phyloP scores from a whole-genome alignment of 2,329 filamentous ascomycete species.

The Colletotrichum echinochloae region DNA sequence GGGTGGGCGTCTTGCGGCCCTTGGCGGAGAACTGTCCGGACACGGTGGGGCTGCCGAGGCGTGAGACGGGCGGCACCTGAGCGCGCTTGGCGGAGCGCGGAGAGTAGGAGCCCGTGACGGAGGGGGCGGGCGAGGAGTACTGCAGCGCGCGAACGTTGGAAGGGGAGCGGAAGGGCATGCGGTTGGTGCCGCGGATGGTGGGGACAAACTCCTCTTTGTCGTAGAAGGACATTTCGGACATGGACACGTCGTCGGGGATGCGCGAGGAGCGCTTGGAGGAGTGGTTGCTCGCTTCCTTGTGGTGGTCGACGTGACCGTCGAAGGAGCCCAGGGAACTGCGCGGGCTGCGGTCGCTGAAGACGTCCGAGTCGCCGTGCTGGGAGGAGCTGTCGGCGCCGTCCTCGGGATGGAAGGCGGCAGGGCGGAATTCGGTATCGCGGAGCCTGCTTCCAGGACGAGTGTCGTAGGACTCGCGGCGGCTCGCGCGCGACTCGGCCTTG shows the following conservation, averaged over 20 bases:
- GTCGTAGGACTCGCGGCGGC: constrained; percentile 29
- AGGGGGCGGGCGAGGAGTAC: constrained; percentile 75
- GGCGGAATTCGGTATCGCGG: constrained; percentile 19
- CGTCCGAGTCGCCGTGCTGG: constrained; percentile 66
- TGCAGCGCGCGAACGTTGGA: constrained; percentile 78
- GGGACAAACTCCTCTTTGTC: constrained; percentile 62
- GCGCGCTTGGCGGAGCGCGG: constrained; percentile 65
- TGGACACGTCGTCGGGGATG: constrained; percentile 65
- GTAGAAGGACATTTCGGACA: constrained; percentile 52
- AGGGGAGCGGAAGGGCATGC: constrained; percentile 76
- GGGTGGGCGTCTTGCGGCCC: constrained; percentile 64
- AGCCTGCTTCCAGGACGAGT: constrained; percentile 16
- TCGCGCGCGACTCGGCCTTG: constrained; percentile 13
- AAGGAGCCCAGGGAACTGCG: constrained; percentile 69
- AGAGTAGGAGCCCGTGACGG: constrained; percentile 61
- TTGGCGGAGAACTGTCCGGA: constrained; percentile 67
- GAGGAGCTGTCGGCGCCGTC: constrained; percentile 61
- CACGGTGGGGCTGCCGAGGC: constrained; percentile 66
- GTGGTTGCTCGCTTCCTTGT: constrained; percentile 49
- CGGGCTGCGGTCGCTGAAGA: constrained; percentile 69
- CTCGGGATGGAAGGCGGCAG: constrained; percentile 11
- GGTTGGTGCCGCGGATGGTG: constrained; percentile 68
- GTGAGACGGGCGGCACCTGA: constrained; percentile 62
- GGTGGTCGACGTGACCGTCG: constrained; percentile 44
- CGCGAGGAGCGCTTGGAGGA: constrained; percentile 54